Percentiles rank a stretch among this genome's conserved stretches.
Evolutionary conservation across 2,329 filamentous ascomycete species (phyloP).

Genomic region (Penicillium palitans): DNA sequence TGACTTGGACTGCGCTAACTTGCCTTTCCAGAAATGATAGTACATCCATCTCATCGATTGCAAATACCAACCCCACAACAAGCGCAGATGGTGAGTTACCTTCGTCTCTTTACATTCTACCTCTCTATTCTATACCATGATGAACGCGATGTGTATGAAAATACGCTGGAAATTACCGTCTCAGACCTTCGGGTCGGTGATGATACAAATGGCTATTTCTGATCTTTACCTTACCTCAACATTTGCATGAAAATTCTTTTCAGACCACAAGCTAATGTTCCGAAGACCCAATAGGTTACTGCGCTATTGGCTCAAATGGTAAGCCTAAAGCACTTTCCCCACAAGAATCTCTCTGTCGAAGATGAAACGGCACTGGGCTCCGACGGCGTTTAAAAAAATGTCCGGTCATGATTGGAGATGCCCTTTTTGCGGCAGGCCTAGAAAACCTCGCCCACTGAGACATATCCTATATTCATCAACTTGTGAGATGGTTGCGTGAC

Average conservation of each 20-base stretch:
- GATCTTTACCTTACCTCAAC: slow-evolving; percentile 49
- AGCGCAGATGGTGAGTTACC: slow-evolving; percentile 28
- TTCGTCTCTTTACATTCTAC: slow-evolving; percentile 35
- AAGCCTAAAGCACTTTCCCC: slow-evolving; percentile 21
- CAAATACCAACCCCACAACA: background rate
- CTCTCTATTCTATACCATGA: slow-evolving; percentile 48
- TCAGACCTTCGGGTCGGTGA: slow-evolving; percentile 70
- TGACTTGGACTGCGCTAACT: slow-evolving; percentile 23
- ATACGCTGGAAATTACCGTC: slow-evolving; percentile 97
- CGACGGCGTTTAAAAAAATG: slow-evolving; percentile 61
- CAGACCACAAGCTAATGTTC: slow-evolving; percentile 20
- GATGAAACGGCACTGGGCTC: slow-evolving; percentile 86
- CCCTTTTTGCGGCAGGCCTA: slow-evolving; percentile 93
- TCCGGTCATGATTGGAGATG: slow-evolving; percentile 76
- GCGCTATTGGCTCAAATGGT: slow-evolving; percentile 19
- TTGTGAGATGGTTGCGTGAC: slow-evolving; percentile 22
- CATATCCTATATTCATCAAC: slow-evolving; percentile 21
- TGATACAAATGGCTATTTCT: slow-evolving; percentile 84
- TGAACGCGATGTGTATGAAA: slow-evolving; percentile 55
- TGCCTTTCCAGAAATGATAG: slow-evolving; percentile 19
- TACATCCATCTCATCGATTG: background rate
- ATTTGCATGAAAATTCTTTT: slow-evolving; percentile 17
- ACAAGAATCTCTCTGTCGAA: slow-evolving; percentile 25
- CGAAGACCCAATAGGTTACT: slow-evolving; percentile 19
- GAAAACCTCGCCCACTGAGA: slow-evolving; percentile 99